Percentiles rank a stretch among this genome's conserved stretches.
Evolutionary conservation across 176 grass and related monocot species (phyloP).

Genomic region (Oryza coarctata): DNA sequence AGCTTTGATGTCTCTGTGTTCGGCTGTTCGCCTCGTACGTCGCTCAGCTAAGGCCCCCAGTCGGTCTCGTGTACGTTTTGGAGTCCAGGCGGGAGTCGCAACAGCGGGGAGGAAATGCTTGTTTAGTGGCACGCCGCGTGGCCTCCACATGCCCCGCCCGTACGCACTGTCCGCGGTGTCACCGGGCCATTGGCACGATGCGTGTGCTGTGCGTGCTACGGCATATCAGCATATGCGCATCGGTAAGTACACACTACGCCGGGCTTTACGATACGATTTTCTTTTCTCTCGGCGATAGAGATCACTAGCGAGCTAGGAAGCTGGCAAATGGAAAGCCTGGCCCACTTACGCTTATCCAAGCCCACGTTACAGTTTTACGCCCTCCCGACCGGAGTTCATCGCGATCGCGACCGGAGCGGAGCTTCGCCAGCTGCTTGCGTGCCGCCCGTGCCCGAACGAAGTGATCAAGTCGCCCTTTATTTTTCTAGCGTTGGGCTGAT

Average conservation of each 20-base stretch:
- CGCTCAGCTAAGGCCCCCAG: no score
- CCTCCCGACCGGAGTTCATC: not conserved
- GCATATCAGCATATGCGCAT: not conserved
- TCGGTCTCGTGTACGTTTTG: not conserved
- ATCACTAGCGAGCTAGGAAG: not conserved
- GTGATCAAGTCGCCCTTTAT: not conserved
- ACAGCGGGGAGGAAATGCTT: constrained; percentile 10
- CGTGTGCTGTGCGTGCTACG: not conserved
- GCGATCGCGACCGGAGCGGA: no score
- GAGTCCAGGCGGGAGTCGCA: constrained; percentile 45
- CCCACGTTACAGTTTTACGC: not conserved
- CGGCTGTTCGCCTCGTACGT: no score
- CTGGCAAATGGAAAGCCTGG: constrained; percentile 37
- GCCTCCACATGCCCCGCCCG: constrained; percentile 30
- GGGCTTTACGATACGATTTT: not conserved
- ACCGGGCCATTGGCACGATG: not conserved
- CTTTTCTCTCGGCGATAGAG: not conserved
- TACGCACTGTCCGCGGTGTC: constrained; percentile 30
- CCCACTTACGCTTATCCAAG: constrained; percentile 17
- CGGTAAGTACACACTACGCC: not conserved
- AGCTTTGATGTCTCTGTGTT: no score
- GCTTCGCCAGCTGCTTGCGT: no score
- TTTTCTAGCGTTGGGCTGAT: not conserved
- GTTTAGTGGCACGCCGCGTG: constrained; percentile 45
- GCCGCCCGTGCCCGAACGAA: no score